Evolutionary conservation across 345 rosid species (phyloP).

Genomic region (Triadica sebifera): DNA sequence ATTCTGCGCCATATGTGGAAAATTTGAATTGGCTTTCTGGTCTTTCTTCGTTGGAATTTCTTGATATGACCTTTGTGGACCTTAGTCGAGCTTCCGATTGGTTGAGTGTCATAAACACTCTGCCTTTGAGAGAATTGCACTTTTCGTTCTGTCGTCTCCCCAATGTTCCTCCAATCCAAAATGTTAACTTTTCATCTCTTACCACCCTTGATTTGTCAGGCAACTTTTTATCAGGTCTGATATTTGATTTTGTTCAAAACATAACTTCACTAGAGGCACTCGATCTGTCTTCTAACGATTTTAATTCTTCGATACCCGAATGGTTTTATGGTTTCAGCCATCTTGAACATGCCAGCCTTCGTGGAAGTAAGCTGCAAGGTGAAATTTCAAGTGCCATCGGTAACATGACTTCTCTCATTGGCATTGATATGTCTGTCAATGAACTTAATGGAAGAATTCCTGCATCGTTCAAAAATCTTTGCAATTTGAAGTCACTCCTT

Average conservation of each 20-base stretch:
- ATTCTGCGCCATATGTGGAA: not conserved
- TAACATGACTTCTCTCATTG: constrained; percentile 3
- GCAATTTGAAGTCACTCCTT: constrained; percentile 4
- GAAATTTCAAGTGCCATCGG: constrained; percentile 12
- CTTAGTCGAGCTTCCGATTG: not conserved
- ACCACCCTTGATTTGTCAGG: constrained; percentile 18
- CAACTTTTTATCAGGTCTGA: not conserved
- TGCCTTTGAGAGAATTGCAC: not conserved
- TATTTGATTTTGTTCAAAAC: not conserved
- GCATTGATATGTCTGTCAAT: constrained; percentile 1
- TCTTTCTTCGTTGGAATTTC: constrained; percentile 18
- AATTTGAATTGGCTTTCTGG: constrained; percentile 25
- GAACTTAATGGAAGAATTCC: constrained; percentile 14
- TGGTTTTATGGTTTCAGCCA: constrained; percentile 4
- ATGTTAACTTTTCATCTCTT: constrained; percentile 27
- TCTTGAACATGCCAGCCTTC: constrained; percentile 20
- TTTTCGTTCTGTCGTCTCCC: constrained; percentile 5
- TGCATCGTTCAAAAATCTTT: constrained; percentile 15
- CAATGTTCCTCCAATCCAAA: not conserved
- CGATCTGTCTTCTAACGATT: not conserved
- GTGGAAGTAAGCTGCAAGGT: constrained; percentile 10
- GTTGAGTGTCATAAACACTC: not conserved
- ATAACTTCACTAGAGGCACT: constrained; percentile 9
- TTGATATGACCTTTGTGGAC: constrained; percentile 2
- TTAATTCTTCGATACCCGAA: not conserved